A percentile compares a stretch with the other conserved stretches of the same genome.
These are phyloP conservation scores for Corymbia maculata DNA, from an alignment of 345 rosid species.

Conservation along the genomic window DNA sequence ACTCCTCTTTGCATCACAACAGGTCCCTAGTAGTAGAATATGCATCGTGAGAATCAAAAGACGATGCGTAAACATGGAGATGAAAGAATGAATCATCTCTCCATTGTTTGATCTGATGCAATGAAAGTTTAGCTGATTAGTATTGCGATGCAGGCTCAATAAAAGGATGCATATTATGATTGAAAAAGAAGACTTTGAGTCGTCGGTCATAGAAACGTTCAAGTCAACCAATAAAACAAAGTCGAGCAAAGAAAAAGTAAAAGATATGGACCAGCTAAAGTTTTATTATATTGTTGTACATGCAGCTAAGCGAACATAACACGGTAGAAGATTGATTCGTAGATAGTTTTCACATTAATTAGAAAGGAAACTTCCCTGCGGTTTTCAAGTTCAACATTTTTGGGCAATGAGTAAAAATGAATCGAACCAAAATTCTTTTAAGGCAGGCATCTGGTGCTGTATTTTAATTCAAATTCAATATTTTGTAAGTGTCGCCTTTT, in stretches of 20 bases:
- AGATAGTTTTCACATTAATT: not conserved
- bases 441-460: not conserved
- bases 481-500: not conserved
- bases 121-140: not conserved
- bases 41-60: not conserved
- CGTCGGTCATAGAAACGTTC: not conserved
- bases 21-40: not conserved
- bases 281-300: not conserved
- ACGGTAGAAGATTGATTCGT: not conserved
- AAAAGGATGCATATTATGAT: not conserved
- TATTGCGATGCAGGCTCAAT: not conserved
- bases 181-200: not conserved
- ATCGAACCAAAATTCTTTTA: not conserved
- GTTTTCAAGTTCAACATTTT: not conserved
- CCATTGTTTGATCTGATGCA: not conserved
- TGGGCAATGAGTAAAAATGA: not conserved
- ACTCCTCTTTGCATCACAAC: not conserved
- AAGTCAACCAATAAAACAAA: not conserved
- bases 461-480: too few relatives aligned
- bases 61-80: fast-evolving
- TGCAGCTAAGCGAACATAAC: not conserved
- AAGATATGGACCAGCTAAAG: not conserved
- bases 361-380: not conserved
- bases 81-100: not conserved
- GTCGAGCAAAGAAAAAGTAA: not conserved